Percentiles rank a stretch among this genome's conserved stretches.
phyloP scores from a whole-genome alignment of 495 filamentous ascomycete species.

The Penicillium robsamsonii region DNA sequence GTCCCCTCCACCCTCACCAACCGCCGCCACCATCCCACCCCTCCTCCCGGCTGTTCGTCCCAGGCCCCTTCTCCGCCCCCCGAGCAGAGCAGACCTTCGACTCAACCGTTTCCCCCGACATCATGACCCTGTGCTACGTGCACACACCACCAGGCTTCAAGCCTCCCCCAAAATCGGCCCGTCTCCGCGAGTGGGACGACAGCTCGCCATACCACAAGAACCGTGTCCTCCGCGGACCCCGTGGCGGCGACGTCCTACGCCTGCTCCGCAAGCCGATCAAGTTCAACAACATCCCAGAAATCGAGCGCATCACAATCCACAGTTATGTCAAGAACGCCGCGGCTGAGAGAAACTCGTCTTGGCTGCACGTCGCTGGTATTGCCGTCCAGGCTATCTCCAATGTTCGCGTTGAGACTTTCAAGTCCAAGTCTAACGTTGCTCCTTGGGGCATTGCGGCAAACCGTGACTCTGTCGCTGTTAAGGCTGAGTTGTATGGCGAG shows the following conservation, averaged over 20 bases:
- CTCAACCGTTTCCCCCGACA: slow-evolving; percentile 80
- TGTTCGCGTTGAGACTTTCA: slow-evolving; percentile 65
- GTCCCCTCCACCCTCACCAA: slow-evolving; percentile 88
- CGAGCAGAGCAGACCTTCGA: slow-evolving; percentile 88
- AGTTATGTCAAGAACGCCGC: slow-evolving; percentile 63
- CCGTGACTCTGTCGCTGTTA: slow-evolving; percentile 56
- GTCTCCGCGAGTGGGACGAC: slow-evolving; percentile 84
- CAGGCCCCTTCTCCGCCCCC: slow-evolving; percentile 87
- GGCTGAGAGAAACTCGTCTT: slow-evolving; percentile 55
- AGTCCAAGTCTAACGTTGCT: slow-evolving; percentile 61
- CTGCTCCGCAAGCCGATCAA: slow-evolving; percentile 74
- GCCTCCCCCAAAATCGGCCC: slow-evolving; percentile 58
- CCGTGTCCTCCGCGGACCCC: slow-evolving; percentile 75
- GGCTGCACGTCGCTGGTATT: slow-evolving; percentile 78
- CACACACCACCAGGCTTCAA: slow-evolving; percentile 75
- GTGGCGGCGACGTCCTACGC: slow-evolving; percentile 66
- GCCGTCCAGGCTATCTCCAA: slow-evolving; percentile 83
- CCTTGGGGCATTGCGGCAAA: slow-evolving; percentile 60
- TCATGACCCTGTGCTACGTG: slow-evolving; percentile 82
- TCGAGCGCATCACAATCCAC: slow-evolving; percentile 78
- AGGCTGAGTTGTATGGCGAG: slow-evolving; percentile 69
- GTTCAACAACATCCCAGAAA: slow-evolving; percentile 80
- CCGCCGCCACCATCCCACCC: slow-evolving; percentile 81
- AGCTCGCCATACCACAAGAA: slow-evolving; percentile 92
- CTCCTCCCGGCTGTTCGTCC: slow-evolving; percentile 81